Conservation (phyloP, 176 grass and related monocot genomes). For the Guadua angustifolia region DNA sequence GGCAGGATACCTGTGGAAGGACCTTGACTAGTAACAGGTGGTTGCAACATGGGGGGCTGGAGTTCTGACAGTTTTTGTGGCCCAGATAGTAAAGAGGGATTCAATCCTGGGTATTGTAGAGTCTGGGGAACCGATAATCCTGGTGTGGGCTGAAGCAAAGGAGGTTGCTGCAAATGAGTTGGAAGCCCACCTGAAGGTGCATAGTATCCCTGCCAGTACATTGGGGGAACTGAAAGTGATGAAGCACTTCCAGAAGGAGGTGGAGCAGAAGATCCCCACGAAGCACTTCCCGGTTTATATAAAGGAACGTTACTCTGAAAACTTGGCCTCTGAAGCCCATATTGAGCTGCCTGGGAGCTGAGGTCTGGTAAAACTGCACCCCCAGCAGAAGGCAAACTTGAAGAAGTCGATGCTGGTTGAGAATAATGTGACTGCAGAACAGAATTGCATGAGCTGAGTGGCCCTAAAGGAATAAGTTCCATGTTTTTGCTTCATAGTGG, state of each 20-base stretch:
- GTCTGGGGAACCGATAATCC: slow-evolving; percentile 65
- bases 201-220: slow-evolving; percentile 88
- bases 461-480: neutral
- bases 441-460: slow-evolving; percentile 26
- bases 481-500: neutral
- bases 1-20: slow-evolving; percentile 45
- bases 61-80: slow-evolving; percentile 59
- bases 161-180: slow-evolving; percentile 70
- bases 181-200: slow-evolving; percentile 59
- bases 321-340: slow-evolving; percentile 64
- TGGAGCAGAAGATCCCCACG: slow-evolving; percentile 57
- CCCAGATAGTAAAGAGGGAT: slow-evolving; percentile 60
- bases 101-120: slow-evolving; percentile 64
- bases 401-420: slow-evolving; percentile 53
- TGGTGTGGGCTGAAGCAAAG: slow-evolving; percentile 60
- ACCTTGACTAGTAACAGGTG: slow-evolving; percentile 50
- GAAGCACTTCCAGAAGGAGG: slow-evolving; percentile 58
- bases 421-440: slow-evolving; percentile 75
- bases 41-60: slow-evolving; percentile 53
- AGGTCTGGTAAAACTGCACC: slow-evolving; percentile 63
- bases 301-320: slow-evolving; percentile 68
- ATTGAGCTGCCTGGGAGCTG: slow-evolving; percentile 66
- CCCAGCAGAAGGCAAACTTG: slow-evolving; percentile 68
- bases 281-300: slow-evolving; percentile 62
- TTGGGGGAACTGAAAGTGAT: slow-evolving; percentile 53